These are phyloP conservation scores for Skeletonema tropicum DNA, from an alignment of 108 stramenopile species.

Conservation along the genomic window DNA sequence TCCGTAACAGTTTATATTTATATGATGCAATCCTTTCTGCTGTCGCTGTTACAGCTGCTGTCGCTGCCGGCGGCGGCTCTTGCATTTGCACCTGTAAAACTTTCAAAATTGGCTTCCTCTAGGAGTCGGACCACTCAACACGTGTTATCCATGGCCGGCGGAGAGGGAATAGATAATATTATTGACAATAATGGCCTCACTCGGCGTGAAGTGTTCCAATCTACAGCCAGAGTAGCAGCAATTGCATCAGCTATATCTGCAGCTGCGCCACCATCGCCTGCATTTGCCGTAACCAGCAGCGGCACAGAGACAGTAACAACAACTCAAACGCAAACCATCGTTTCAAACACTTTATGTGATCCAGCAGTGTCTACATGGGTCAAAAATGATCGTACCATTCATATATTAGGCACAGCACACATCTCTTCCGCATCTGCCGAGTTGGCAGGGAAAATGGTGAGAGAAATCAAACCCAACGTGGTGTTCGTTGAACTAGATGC, in stretches of 20 bases:
- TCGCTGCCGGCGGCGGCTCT: constrained; percentile 6
- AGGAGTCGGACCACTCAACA: background rate
- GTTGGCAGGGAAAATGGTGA: constrained; percentile 57
- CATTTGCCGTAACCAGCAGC: background rate
- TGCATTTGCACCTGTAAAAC: constrained; percentile 8
- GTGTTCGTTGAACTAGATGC: constrained; percentile 90
- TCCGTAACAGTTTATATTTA: background rate
- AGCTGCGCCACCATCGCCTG: background rate
- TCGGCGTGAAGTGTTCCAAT: background rate
- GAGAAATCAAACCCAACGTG: constrained; percentile 67
- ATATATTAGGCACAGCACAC: constrained; percentile 85
- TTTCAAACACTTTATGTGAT: constrained; percentile 33
- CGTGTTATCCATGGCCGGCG: constrained; percentile 55
- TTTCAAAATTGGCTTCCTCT: background rate
- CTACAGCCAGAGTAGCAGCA: background rate
- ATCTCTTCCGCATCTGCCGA: constrained; percentile 65
- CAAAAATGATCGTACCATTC: constrained; percentile 26
- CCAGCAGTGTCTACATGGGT: constrained; percentile 49
- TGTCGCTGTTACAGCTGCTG: background rate
- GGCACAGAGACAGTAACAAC: background rate
- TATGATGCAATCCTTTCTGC: background rate
- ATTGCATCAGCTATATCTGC: background rate
- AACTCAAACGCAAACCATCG: background rate
- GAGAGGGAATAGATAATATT: constrained; percentile 51
- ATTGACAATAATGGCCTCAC: background rate